These are phyloP conservation scores for Bifiguratus adelaidae DNA, from an alignment of 192 early-diverging fungal genomes.

Conservation along the genomic window DNA sequence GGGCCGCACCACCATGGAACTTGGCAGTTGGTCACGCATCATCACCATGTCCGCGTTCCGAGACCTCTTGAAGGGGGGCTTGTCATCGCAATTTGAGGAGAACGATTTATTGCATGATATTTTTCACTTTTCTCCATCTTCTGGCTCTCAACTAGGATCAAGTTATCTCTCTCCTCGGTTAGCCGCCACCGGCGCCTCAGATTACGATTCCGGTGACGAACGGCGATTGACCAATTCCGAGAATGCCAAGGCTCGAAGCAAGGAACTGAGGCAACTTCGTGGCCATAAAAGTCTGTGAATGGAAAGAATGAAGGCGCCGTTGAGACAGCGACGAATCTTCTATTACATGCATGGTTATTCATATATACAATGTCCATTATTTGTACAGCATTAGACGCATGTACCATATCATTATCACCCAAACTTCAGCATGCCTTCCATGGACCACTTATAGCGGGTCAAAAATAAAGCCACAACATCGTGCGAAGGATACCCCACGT, in stretches of 20 bases:
- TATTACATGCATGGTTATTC: too few relatives aligned
- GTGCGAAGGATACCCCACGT: too few relatives aligned
- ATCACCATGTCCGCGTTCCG: not conserved
- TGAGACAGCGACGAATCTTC: too few relatives aligned
- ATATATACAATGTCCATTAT: too few relatives aligned
- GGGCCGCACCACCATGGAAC: constrained; percentile 26
- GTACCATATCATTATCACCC: too few relatives aligned
- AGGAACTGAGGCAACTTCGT: not conserved
- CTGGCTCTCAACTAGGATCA: not conserved
- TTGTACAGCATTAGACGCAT: too few relatives aligned
- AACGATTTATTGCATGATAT: not conserved
- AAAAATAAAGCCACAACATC: too few relatives aligned
- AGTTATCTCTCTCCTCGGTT: too few relatives aligned
- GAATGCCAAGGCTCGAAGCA: not conserved
- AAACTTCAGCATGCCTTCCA: too few relatives aligned
- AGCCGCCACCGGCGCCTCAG: not conserved
- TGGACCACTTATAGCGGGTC: too few relatives aligned
- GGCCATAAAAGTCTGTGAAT: too few relatives aligned
- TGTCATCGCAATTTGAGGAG: not conserved
- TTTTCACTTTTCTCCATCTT: not conserved
- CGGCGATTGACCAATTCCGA: not conserved
- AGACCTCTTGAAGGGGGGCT: not conserved
- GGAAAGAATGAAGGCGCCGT: too few relatives aligned
- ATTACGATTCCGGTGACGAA: not conserved
- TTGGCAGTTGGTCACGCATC: constrained; percentile 41